These are phyloP conservation scores for Hanseniaspora sp. DNA, from an alignment of 1,139 yeast genomes.

Conservation along the genomic window DNA sequence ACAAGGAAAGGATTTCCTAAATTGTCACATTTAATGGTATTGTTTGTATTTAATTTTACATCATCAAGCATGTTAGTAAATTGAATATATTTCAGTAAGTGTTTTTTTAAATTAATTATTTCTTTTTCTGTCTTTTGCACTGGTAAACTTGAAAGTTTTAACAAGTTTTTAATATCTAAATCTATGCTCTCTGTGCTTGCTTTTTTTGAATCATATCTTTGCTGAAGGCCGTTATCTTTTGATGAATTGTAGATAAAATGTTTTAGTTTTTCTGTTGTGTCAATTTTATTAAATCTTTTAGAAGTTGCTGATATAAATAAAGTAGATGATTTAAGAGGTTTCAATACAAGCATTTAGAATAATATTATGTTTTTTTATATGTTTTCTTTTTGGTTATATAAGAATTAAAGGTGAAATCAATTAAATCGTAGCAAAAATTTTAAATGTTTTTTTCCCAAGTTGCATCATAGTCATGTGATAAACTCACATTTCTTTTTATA, in stretches of 20 bases:
- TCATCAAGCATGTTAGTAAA: conserved; percentile 13
- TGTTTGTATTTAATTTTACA: background rate
- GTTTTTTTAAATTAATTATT: background rate
- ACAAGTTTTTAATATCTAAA: conserved; percentile 1
- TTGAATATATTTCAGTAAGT: conserved; percentile 7
- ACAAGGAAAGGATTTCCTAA: conserved; percentile 12
- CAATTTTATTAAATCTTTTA: background rate
- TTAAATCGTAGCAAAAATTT: too few relatives aligned
- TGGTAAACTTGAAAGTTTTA: conserved; percentile 3
- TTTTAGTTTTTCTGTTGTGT: background rate
- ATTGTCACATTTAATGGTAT: conserved; percentile 4
- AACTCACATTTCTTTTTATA: too few relatives aligned
- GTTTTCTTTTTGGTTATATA: too few relatives aligned
- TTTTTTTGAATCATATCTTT: background rate
- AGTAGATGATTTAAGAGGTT: too few relatives aligned
- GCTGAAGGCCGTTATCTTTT: background rate
- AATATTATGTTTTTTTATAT: too few relatives aligned
- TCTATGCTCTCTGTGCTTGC: background rate
- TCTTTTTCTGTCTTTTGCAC: background rate
- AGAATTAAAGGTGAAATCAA: too few relatives aligned
- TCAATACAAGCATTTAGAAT: too few relatives aligned
- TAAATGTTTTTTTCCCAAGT: too few relatives aligned
- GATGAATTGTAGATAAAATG: conserved; percentile 1
- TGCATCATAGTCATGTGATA: too few relatives aligned
- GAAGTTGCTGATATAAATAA: background rate